phyloP scores from a whole-genome alignment of 352 stramenopile species.

The Thalassiosira mediterranea region DNA sequence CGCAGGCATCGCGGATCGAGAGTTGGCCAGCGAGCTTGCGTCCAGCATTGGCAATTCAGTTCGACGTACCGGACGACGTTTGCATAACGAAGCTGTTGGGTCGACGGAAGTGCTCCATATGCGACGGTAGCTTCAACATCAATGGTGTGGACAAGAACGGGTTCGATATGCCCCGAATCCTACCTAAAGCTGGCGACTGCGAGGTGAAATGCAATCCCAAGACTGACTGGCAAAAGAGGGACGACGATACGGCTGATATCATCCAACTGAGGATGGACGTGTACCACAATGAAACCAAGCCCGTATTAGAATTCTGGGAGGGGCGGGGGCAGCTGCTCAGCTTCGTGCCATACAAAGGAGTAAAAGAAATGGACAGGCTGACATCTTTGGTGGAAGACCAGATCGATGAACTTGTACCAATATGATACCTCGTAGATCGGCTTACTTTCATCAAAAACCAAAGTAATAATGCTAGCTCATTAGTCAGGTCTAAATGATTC shows the following conservation, averaged over 20 bases:
- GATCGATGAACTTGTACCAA: slow-evolving; percentile 2
- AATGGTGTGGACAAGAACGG: slow-evolving; percentile 62
- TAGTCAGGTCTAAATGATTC: neutral
- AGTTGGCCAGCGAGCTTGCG: slow-evolving; percentile 51
- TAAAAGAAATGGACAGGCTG: slow-evolving; percentile 63
- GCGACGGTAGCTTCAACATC: slow-evolving; percentile 68
- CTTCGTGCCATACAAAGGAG: slow-evolving; percentile 68
- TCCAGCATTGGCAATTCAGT: slow-evolving; percentile 56
- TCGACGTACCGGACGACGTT: slow-evolving; percentile 76
- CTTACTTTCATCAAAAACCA: slow-evolving; percentile 9
- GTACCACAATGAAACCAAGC: slow-evolving; percentile 67
- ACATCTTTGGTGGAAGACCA: slow-evolving; percentile 21
- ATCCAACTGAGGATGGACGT: slow-evolving; percentile 60
- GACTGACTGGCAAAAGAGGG: slow-evolving; percentile 57
- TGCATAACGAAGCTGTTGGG: slow-evolving; percentile 77
- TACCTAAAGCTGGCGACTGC: slow-evolving; percentile 51
- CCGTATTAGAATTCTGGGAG: slow-evolving; percentile 68
- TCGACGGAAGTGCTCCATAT: slow-evolving; percentile 67
- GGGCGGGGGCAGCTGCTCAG: slow-evolving; percentile 45
- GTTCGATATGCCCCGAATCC: slow-evolving; percentile 69
- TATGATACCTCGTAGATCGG: too few species aligned
- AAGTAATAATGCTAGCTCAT: too few species aligned
- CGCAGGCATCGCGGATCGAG: slow-evolving; percentile 64
- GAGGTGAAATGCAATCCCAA: slow-evolving; percentile 43
- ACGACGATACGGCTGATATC: slow-evolving; percentile 72